Evolutionary conservation across 805 yeast species (phyloP), one percentile per base, ranked within the genome.

Genomic region (Kluyveromyces wickerhamii): DNA sequence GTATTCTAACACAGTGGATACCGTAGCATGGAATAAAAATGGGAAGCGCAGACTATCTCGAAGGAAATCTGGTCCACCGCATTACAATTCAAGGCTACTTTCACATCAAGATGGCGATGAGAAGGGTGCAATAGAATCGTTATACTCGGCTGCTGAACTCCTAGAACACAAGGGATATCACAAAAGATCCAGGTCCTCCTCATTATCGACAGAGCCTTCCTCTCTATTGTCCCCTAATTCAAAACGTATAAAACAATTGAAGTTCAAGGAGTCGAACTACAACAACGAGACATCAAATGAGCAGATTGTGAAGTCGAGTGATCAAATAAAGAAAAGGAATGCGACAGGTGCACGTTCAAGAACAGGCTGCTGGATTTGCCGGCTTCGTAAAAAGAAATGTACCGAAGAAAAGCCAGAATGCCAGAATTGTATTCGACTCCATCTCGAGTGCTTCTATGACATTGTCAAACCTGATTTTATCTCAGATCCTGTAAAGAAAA

Each of bases 291-390:
- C 13, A 21, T 32, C 37, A 21, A 15, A 32, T 15, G 18, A 28
- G 16, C 30, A 34, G 18, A 29, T 38, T 32, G 16, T 35, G 29
- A 21, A 30, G 13, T 36, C 35, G 2, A 38, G 35, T 19, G 38
- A 29, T 19, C 37, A 32, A 33, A 37, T 34, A 7, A 33, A 34
- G 19, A 40, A 43, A 20, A 44, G 42, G 35, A 40, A 43, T 34
- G 39, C 46, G 17, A 35, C 49, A 29, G 49, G 54, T 7, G 51
- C 62, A 15, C 56, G 79, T 32, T 72, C 78, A 1, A 69, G 69
- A 40, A 62, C 63, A 20, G 88, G 88, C 0, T 81, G 92, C 49
- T 81, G 89, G 89, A 81, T 84, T 5, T 81, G 89, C 51, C 59
- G 88, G 38, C 56, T 79, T 12, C 66, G 92, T 25, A 77, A 83